A percentile compares a stretch with the other conserved stretches of the same genome.
phyloP scores from a whole-genome alignment of 2,329 filamentous ascomycete species.

The Paraphaeosphaeria minitans region DNA sequence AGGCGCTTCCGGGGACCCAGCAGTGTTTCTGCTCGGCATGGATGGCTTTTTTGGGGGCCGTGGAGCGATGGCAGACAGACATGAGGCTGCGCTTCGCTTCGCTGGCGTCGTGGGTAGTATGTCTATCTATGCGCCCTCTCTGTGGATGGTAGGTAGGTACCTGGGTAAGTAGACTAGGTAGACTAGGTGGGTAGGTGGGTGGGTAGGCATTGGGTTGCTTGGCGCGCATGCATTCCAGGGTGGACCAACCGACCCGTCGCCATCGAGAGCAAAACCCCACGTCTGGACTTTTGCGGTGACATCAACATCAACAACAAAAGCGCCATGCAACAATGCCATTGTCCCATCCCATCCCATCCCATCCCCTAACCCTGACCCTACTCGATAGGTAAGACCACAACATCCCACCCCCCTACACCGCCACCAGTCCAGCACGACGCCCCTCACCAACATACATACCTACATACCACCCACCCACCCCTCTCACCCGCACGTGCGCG shows the following conservation, averaged over 20 bases:
- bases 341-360: neutral
- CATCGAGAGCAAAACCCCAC: too few species aligned
- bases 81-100: too few species aligned
- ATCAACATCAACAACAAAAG: neutral
- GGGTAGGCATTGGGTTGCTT: neutral
- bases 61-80: neutral
- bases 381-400: conserved; percentile 1
- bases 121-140: too few species aligned
- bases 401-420: conserved; percentile 3
- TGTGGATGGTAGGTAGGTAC: too few species aligned
- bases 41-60: neutral
- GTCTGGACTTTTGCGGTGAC: too few species aligned
- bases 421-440: neutral
- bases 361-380: too few species aligned
- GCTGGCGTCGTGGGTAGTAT: too few species aligned
- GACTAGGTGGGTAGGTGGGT: too few species aligned
- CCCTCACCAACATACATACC: neutral
- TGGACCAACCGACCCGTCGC: too few species aligned
- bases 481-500: neutral
- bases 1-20: neutral
- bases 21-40: neutral
- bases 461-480: too few species aligned
- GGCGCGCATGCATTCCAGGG: too few species aligned
- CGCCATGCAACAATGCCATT: conserved; percentile 14
- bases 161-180: too few species aligned